These are phyloP conservation scores for Heliamphora pulchella DNA, from an alignment of 179 eudicot genomes.

Conservation along the genomic window DNA sequence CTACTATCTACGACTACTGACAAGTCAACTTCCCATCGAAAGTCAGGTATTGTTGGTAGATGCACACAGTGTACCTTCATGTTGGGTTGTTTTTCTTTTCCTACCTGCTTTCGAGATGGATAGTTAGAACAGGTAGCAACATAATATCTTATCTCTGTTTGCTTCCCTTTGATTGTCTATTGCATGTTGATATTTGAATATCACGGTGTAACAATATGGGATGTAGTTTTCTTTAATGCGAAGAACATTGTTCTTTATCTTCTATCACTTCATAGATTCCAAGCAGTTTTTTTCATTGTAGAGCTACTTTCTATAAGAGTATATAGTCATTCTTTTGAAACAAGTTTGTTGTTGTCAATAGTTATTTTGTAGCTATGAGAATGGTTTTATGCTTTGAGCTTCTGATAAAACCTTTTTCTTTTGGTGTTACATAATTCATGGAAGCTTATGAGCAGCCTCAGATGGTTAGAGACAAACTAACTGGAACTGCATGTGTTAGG, in stretches of 20 bases:
- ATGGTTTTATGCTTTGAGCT: not conserved
- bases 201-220: not conserved
- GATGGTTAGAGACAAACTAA: not conserved
- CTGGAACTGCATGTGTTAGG: not conserved
- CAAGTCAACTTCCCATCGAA: conserved; percentile 97
- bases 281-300: not conserved
- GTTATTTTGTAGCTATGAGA: not conserved
- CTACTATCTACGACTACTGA: conserved; percentile 79
- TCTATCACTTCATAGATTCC: not conserved
- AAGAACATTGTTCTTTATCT: not conserved
- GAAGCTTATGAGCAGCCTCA: not conserved
- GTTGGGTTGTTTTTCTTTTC: not conserved
- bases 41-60: conserved; percentile 58
- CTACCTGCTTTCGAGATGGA: not conserved
- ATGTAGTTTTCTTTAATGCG: not conserved
- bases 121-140: not conserved
- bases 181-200: not conserved
- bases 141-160: not conserved
- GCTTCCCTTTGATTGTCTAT: not conserved
- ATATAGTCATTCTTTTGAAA: not conserved
- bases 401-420: not conserved
- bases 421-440: not conserved
- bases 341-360: not conserved
- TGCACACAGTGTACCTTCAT: not conserved
- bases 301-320: not conserved